Evolutionary conservation across 2,329 filamentous ascomycete species (phyloP).

Genomic region (Dactylonectria macrodidyma): DNA sequence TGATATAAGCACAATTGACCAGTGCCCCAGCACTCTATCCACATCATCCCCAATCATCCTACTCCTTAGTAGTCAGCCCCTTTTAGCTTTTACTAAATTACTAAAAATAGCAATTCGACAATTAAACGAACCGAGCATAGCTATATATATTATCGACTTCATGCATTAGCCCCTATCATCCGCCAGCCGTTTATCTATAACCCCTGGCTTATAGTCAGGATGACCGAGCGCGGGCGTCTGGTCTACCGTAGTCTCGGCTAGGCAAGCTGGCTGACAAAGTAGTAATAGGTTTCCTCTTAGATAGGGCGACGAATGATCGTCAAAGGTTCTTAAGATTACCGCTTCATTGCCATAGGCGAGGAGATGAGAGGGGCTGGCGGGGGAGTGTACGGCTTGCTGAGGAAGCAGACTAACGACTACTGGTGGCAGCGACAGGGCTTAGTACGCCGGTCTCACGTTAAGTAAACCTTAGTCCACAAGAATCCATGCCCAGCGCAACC

Average conservation of each 20-base stretch:
- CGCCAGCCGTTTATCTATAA: neutral
- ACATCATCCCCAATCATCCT: neutral
- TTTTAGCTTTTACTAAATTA: too few relatives aligned
- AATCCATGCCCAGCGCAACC: neutral
- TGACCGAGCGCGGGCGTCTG: neutral
- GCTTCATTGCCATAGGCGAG: neutral
- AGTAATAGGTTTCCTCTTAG: neutral
- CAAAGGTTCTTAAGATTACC: neutral
- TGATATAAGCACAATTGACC: neutral
- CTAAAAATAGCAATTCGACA: too few relatives aligned
- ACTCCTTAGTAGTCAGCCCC: neutral
- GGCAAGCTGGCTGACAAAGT: neutral
- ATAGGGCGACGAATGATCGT: neutral
- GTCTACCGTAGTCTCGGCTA: neutral
- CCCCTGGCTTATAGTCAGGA: neutral
- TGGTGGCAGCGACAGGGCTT: neutral
- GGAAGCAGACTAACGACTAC: neutral
- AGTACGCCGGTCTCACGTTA: neutral
- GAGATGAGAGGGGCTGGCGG: neutral
- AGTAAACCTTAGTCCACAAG: neutral
- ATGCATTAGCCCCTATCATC: neutral
- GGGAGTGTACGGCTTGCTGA: neutral
- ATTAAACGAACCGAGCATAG: too few relatives aligned
- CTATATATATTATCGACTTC: neutral
- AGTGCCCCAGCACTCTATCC: neutral